phyloP scores from a whole-genome alignment of 2,329 filamentous ascomycete species.

The Blastomyces parvus region DNA sequence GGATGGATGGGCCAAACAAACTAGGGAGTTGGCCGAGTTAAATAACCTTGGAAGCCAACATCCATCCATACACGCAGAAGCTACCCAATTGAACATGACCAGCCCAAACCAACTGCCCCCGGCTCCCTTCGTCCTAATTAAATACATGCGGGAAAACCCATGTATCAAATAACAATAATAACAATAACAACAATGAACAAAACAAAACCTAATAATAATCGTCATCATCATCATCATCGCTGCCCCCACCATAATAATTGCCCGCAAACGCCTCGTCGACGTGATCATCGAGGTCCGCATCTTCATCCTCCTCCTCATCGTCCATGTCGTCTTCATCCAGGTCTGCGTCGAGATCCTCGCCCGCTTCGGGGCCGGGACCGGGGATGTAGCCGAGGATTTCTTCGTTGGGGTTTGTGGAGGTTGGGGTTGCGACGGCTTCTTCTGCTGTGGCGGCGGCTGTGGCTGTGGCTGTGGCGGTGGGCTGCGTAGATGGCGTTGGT shows the following conservation, averaged over 20 bases:
- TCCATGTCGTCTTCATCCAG: slow-evolving; percentile 21
- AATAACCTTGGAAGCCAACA: no score
- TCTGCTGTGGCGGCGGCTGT: slow-evolving; percentile 13
- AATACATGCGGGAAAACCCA: no score
- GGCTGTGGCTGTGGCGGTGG: slow-evolving; percentile 9
- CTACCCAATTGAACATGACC: no score
- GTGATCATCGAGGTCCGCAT: slow-evolving; percentile 21
- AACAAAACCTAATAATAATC: slow-evolving; percentile 14
- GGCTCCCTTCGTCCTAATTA: no score
- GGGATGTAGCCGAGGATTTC: slow-evolving; percentile 21
- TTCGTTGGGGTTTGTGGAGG: slow-evolving; percentile 16
- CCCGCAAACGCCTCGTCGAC: slow-evolving; percentile 32
- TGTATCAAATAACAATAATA: background rate
- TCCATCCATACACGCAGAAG: no score
- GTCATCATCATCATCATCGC: slow-evolving; percentile 31
- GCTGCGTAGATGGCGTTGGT: slow-evolving; percentile 13
- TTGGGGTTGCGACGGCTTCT: background rate
- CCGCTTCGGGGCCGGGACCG: slow-evolving; percentile 17
- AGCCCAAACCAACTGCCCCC: no score
- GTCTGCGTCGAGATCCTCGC: slow-evolving; percentile 20
- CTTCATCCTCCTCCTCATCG: slow-evolving; percentile 25
- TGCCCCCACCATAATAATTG: slow-evolving; percentile 26
- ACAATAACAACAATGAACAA: background rate
- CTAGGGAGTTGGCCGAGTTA: no score
- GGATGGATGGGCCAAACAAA: no score